These are phyloP conservation scores for Sporothrix globosa DNA, from an alignment of 2,329 filamentous ascomycete genomes.

Conservation along the genomic window DNA sequence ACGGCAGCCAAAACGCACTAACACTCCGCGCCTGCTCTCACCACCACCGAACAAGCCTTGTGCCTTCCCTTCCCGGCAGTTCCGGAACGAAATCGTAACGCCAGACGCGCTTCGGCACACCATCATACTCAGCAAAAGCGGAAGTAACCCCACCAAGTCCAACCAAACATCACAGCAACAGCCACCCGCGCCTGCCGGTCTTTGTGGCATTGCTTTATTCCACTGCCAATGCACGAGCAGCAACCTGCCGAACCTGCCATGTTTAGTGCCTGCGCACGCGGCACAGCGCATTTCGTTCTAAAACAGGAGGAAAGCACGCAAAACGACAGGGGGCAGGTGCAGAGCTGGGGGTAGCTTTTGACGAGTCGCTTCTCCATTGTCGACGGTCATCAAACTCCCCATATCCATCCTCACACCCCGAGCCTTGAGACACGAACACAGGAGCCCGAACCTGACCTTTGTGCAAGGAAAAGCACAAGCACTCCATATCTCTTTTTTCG, in stretches of 20 bases:
- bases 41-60: neutral
- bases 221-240: too few relatives aligned
- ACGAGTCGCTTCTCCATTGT: neutral
- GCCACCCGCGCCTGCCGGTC: slow-evolving; percentile 7
- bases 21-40: slow-evolving; percentile 4
- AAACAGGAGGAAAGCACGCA: slow-evolving; percentile 14
- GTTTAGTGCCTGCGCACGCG: too few relatives aligned
- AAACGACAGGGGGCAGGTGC: slow-evolving; percentile 2
- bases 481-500: neutral
- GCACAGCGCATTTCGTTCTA: neutral
- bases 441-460: neutral
- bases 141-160: neutral
- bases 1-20: slow-evolving; percentile 10
- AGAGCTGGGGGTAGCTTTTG: neutral
- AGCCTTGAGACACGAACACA: neutral
- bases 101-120: neutral
- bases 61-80: slow-evolving; percentile 13
- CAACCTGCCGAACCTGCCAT: too few relatives aligned
- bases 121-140: neutral
- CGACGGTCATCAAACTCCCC: slow-evolving; percentile 10
- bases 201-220: neutral
- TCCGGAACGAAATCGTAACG: neutral
- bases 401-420: slow-evolving; percentile 8
- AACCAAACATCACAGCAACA: neutral
- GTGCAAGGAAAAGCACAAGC: neutral